These are phyloP conservation scores for Luzula sylvatica DNA, from an alignment of 176 grass and related monocot species.

Conservation along the genomic window DNA sequence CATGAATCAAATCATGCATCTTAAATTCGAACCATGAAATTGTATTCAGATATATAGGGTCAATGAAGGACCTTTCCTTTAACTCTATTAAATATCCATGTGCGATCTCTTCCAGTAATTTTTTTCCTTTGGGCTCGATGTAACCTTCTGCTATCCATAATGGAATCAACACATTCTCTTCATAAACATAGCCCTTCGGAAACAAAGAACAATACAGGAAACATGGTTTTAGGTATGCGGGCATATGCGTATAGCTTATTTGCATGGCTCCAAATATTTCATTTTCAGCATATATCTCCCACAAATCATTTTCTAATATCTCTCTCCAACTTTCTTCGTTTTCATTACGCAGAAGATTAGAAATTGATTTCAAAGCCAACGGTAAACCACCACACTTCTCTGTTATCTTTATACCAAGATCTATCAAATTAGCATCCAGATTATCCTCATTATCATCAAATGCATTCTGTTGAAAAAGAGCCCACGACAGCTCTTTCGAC, in stretches of 20 bases:
- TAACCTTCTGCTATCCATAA: conserved; percentile 18
- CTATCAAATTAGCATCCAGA: neutral
- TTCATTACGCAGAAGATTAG: neutral
- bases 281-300: conserved; percentile 1
- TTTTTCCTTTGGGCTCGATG: neutral
- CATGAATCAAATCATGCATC: conserved; percentile 5
- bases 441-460: neutral
- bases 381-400: neutral
- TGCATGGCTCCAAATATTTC: neutral
- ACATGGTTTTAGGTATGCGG: conserved; percentile 5
- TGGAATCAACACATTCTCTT: neutral
- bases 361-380: conserved; percentile 2
- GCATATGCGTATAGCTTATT: conserved; percentile 7
- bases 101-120: conserved; percentile 6
- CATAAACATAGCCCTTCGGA: neutral
- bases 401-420: conserved; percentile 2
- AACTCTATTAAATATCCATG: neutral
- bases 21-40: neutral
- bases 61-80: neutral
- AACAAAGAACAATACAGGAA: conserved; percentile 1
- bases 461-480: conserved; percentile 7
- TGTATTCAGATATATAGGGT: neutral
- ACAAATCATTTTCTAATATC: conserved; percentile 12
- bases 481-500: neutral
- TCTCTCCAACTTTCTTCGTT: conserved; percentile 3